Conservation (phyloP, 208 protist genomes). For the Phytomonas serpens region DNA sequence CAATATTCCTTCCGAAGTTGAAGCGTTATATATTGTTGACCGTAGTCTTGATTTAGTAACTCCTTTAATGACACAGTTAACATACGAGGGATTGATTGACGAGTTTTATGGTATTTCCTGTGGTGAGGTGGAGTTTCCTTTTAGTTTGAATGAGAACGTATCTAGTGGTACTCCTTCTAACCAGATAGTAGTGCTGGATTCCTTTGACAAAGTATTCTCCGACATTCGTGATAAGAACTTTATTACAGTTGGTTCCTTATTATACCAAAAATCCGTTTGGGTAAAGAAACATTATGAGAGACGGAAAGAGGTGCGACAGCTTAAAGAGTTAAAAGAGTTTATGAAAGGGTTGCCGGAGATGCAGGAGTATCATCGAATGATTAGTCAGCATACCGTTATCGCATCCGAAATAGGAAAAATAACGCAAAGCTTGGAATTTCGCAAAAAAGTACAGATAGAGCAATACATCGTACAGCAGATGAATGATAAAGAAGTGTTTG, state of each 20-base stretch:
- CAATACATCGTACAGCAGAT: slow-evolving; percentile 65
- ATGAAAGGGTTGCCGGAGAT: slow-evolving; percentile 81
- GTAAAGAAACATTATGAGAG: slow-evolving; percentile 86
- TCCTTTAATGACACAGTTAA: slow-evolving; percentile 80
- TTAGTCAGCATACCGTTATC: slow-evolving; percentile 73
- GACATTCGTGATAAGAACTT: slow-evolving; percentile 81
- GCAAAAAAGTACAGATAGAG: slow-evolving; percentile 58
- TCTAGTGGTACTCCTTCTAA: slow-evolving; percentile 12
- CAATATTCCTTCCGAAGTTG: slow-evolving; percentile 41
- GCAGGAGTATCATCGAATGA: slow-evolving; percentile 73
- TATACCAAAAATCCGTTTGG: slow-evolving; percentile 80
- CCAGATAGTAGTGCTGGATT: slow-evolving; percentile 8
- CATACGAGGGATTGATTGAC: slow-evolving; percentile 88
- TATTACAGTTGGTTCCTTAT: slow-evolving; percentile 43
- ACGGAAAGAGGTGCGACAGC: slow-evolving; percentile 70
- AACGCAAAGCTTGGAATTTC: slow-evolving; percentile 55
- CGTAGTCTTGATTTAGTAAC: slow-evolving; percentile 73
- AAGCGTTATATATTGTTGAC: slow-evolving; percentile 77
- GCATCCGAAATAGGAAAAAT: slow-evolving; percentile 71
- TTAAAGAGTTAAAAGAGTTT: slow-evolving; percentile 86
- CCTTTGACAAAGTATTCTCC: slow-evolving; percentile 63
- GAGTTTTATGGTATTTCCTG: slow-evolving; percentile 68
- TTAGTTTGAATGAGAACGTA: slow-evolving; percentile 48
- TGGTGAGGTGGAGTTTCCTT: slow-evolving; percentile 53
- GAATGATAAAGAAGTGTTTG: slow-evolving; percentile 57